Conservation (phyloP, 306 rosid species). For the Gleditsia sinensis region DNA sequence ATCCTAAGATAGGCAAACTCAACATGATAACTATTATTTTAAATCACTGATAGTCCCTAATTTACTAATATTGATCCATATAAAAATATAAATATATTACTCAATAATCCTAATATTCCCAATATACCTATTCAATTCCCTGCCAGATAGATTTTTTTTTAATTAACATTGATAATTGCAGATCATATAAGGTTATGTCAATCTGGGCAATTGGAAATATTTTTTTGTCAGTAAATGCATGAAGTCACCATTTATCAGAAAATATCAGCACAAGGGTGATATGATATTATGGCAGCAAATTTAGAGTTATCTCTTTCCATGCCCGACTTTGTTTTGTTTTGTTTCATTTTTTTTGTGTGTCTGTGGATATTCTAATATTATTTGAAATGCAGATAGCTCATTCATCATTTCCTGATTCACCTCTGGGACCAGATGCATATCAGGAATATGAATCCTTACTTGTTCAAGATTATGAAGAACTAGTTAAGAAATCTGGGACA, state of each 20-base stretch:
- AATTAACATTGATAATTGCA: background rate
- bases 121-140: background rate
- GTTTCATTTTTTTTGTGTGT: background rate
- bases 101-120: background rate
- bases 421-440: slow-evolving; percentile 94
- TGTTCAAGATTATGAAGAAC: slow-evolving; percentile 90
- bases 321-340: background rate
- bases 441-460: slow-evolving; percentile 88
- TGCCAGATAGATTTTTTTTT: background rate
- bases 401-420: slow-evolving; percentile 82
- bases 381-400: slow-evolving; percentile 69
- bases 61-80: background rate
- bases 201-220: slow-evolving; percentile 5
- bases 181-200: slow-evolving; percentile 14
- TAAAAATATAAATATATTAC: background rate
- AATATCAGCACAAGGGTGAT: slow-evolving; percentile 22
- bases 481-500: slow-evolving; percentile 56
- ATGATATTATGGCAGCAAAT: background rate
- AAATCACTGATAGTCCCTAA: background rate
- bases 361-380: slow-evolving; percentile 22
- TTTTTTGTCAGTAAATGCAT: slow-evolving; percentile 13
- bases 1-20: background rate
- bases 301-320: slow-evolving; percentile 10
- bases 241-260: slow-evolving; percentile 13
- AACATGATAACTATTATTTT: background rate